Base-by-base conservation (phyloP, 768 basidiomycete species). In the Podaxis pistillaris region DNA sequence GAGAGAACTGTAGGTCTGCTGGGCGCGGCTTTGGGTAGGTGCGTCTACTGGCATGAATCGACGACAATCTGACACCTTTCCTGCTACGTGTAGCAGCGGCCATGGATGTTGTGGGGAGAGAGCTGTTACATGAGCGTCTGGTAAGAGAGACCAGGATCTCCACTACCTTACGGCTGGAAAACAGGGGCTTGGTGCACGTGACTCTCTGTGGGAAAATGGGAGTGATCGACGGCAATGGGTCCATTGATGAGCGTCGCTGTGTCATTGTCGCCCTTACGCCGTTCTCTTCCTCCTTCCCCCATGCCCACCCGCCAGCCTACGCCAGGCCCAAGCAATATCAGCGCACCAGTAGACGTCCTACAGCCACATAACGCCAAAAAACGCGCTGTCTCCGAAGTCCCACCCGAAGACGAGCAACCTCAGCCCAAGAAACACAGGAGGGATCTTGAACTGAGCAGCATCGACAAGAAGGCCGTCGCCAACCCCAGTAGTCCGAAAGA, bases 281-380 rank as follows among this genome's bases (percentile, higher is more conserved):
- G 12, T 22, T 24, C 11, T 26, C 33, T 54, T 6, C 44, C 44
- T 37, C 53, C 26, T 46, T n/a, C 38, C 19, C 37, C 13, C 44
- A 62, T 62, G 60, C 60, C 60, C 41, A 73, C 75, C 72, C 76
- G 75, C 67, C 73, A 74, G 69, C 62, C 74, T 9, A 76, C 75
- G 17, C 75, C 76, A 33, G 72, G 71, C 53, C 65, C 76, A 36
- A 75, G 69, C 60, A 68, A 44, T 8, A 13, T 41, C 4, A 44
- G 50, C 0, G 22, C 41, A 37, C 50, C 40, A 26, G 12, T 30
- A 44, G 62, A 59, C 24, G 61, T 68, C 15, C 65, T 68, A 4
- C 68, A 69, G 19, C 60, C 71, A 4, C 67, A 69, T 54, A 76
- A 73, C 65, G 50, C 72, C 9, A 75, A 68, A 56, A 79, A 78